Evolutionary conservation across 2,329 filamentous ascomycete species (phyloP), one percentile per base, ranked within the genome.

Genomic region (Aspergillus proliferans): DNA sequence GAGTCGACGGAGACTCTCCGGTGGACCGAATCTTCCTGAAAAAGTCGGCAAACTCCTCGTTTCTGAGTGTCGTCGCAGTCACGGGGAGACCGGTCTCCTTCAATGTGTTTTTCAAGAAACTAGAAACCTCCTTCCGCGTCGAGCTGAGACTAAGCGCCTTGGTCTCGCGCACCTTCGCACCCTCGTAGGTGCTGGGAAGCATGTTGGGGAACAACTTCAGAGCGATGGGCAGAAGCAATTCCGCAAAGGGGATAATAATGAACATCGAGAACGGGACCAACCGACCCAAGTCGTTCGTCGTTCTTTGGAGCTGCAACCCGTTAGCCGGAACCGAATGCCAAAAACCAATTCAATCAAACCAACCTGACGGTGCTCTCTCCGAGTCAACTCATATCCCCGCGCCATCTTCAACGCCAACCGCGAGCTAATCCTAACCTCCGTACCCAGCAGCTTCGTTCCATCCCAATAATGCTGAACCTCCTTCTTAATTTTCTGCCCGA

Each of bases 381-480:
- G 84, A 51, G 88, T 96, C 56, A 98, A 82, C 71, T 98, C 93
- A 73, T 98, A 98, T 6, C 93, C 93, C 51, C 88, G 91, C 12
- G 91, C 90, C 93, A 98, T 98, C 77, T 96, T 97, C 69, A 96
- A 71, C 5, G 91, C 93, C 57, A 98, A 75, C 54, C 86, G 86
- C 53, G 87, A 88, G 69, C 92, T 97, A 68, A 98, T 98, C 71
- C 78, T 88, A 66, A 97, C 84, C 73, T 98, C 93, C 1, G 89
- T 87, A 19, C 86, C 91, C 58, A 98, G 77, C 62, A 98, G 78
- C 73, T 98, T 98, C 24, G 90, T 97, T 52, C 93, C 93, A 71
- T 98, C 93, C 92, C 93, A 97, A 75, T 98, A 98, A 70, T 98
- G 93, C 53, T 85, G 83, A 12, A 78, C 79, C 71, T 98, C 93